phyloP scores from a whole-genome alignment of 2,329 filamentous ascomycete species.

The Plenodomus biglobosus region DNA sequence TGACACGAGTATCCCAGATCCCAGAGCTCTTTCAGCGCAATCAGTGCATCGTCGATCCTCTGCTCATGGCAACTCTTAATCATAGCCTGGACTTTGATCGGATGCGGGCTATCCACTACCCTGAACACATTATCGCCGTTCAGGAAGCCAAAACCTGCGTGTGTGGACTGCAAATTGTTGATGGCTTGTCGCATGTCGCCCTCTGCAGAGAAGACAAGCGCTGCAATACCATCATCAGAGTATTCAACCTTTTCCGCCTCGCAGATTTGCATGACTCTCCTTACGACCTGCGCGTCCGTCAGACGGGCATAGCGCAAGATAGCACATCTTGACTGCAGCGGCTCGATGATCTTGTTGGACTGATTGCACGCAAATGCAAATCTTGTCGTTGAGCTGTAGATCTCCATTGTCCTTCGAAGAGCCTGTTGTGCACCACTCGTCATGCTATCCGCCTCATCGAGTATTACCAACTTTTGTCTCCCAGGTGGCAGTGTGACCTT shows the following conservation, averaged over 20 bases:
- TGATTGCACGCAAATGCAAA: conserved; percentile 99
- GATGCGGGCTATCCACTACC: conserved; percentile 94
- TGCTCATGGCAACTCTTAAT: conserved; percentile 95
- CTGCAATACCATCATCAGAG: conserved; percentile 89
- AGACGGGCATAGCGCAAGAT: conserved; percentile 92
- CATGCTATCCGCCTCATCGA: conserved; percentile 97
- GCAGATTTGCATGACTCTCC: conserved; percentile 87
- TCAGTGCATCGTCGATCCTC: conserved; percentile 83
- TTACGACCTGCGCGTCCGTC: conserved; percentile 89
- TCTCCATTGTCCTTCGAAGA: conserved; percentile 94
- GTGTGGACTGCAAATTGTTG: conserved; percentile 95
- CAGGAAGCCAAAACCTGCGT: conserved; percentile 93
- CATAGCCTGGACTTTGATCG: conserved; percentile 98
- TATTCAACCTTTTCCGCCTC: conserved; percentile 88
- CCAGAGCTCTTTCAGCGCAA: conserved; percentile 88
- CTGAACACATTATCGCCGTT: conserved; percentile 97
- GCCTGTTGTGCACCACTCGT: conserved; percentile 95
- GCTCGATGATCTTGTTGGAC: conserved; percentile 99
- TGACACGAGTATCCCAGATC: conserved; percentile 95
- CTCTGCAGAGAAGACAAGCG: conserved; percentile 95
- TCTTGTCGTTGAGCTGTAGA: conserved; percentile 92
- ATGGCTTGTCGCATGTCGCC: conserved; percentile 99
- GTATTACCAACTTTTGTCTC: conserved; percentile 92
- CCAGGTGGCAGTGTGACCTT: conserved; percentile 93
- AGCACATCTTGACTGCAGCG: conserved; percentile 93